These are phyloP conservation scores for Rubroboletus pulcherrimus DNA, from an alignment of 768 basidiomycete genomes.

Conservation along the genomic window DNA sequence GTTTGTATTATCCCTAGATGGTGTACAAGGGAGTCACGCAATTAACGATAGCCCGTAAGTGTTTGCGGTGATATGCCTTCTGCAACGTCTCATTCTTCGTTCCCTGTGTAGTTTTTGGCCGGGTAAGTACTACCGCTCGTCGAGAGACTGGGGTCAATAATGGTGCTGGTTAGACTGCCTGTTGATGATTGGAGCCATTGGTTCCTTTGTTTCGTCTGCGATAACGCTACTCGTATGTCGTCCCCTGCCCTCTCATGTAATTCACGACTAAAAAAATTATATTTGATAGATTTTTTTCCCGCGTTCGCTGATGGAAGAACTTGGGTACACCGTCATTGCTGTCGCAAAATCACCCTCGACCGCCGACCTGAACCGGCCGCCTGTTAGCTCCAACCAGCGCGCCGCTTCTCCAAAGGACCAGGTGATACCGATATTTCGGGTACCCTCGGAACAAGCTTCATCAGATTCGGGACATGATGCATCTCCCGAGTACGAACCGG, in stretches of 20 bases:
- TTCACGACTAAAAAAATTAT: neutral
- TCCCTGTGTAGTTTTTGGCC: slow-evolving; percentile 48
- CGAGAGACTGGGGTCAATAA: neutral
- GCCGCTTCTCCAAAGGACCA: slow-evolving; percentile 23
- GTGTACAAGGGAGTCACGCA: slow-evolving; percentile 44
- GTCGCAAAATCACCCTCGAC: slow-evolving; percentile 29
- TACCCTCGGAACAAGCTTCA: slow-evolving; percentile 17
- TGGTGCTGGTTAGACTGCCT: slow-evolving; percentile 50
- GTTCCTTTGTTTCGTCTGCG: slow-evolving; percentile 74
- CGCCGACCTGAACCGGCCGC: slow-evolving; percentile 19
- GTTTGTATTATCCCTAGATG: slow-evolving; percentile 64
- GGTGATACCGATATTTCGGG: slow-evolving; percentile 22
- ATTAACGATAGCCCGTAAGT: slow-evolving; percentile 59
- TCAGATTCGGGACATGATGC: slow-evolving; percentile 28
- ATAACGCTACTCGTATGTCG: slow-evolving; percentile 70
- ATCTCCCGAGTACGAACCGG: slow-evolving; percentile 40
- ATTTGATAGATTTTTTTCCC: slow-evolving; percentile 68
- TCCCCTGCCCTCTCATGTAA: neutral
- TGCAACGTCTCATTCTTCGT: neutral
- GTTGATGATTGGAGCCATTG: slow-evolving; percentile 66
- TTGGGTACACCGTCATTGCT: slow-evolving; percentile 49
- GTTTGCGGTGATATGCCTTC: neutral
- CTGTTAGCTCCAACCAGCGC: slow-evolving; percentile 2
- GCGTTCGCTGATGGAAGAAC: slow-evolving; percentile 62
- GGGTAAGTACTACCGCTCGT: slow-evolving; percentile 37